Percentiles rank a stretch among this genome's conserved stretches.
Evolutionary conservation across 331 rosid species (phyloP).

Genomic region (Pyracantha coccinea): DNA sequence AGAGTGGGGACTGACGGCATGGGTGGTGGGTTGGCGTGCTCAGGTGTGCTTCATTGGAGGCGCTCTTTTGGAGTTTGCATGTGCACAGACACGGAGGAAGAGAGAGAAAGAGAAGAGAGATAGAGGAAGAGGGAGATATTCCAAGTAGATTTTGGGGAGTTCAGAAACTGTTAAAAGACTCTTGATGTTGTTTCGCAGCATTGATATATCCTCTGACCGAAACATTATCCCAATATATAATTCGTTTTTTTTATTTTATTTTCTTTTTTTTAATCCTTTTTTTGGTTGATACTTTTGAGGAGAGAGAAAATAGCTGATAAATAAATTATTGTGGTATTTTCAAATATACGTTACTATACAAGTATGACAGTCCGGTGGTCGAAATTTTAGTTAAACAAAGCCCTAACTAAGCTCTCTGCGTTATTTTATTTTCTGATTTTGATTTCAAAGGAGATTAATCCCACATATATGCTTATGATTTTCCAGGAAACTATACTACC

Average conservation of each 20-base stretch:
- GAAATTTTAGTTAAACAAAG: too few relatives aligned
- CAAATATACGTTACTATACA: too few relatives aligned
- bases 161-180: background rate
- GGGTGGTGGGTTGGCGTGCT: constrained; percentile 15
- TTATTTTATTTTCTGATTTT: too few relatives aligned
- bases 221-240: background rate
- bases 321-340: too few relatives aligned
- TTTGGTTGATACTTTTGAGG: background rate
- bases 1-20: constrained; percentile 12
- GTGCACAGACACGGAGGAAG: constrained; percentile 8
- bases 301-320: too few relatives aligned
- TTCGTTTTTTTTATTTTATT: background rate
- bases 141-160: background rate
- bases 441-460: too few relatives aligned
- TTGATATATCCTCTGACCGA: background rate
- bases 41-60: constrained; percentile 47
- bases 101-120: constrained; percentile 14
- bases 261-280: too few relatives aligned
- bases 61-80: background rate
- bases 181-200: constrained; percentile 5
- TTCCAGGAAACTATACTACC: too few relatives aligned
- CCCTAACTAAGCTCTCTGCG: too few relatives aligned
- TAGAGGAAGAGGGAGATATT: constrained; percentile 14
- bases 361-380: too few relatives aligned
- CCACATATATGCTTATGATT: too few relatives aligned